These are phyloP conservation scores for Saccharomyces eubayanus DNA, from an alignment of 805 yeast genomes.

Conservation along the genomic window DNA sequence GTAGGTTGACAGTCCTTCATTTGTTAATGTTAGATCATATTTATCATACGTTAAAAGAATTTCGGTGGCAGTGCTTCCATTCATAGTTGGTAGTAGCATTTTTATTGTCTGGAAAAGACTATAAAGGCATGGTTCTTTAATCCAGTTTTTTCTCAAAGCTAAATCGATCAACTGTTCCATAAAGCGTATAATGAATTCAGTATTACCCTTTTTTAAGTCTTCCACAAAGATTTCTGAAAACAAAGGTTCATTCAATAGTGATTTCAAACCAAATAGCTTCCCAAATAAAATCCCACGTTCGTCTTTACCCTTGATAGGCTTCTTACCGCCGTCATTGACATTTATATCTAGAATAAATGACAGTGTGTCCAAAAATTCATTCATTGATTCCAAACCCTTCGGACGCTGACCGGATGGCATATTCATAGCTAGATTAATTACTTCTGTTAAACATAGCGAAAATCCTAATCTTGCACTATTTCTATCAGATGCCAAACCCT, in stretches of 20 bases:
- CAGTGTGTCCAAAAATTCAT: slow-evolving; percentile 17
- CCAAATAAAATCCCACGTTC: slow-evolving; percentile 78
- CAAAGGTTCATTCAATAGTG: slow-evolving; percentile 50
- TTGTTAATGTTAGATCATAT: slow-evolving; percentile 50
- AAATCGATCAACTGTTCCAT: slow-evolving; percentile 45
- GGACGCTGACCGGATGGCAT: slow-evolving; percentile 15
- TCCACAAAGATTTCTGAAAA: slow-evolving; percentile 26
- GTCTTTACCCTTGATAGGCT: slow-evolving; percentile 62
- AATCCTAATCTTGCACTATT: slow-evolving; percentile 83
- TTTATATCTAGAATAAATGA: slow-evolving; percentile 31
- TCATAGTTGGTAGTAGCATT: slow-evolving; percentile 19
- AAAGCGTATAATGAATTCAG: slow-evolving; percentile 34
- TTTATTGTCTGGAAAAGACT: slow-evolving; percentile 54
- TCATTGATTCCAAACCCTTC: slow-evolving; percentile 12
- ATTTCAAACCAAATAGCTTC: slow-evolving; percentile 73
- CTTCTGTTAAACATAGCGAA: slow-evolving; percentile 77
- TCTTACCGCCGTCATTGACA: slow-evolving; percentile 34
- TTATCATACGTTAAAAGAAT: slow-evolving; percentile 42
- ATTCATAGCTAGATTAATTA: slow-evolving; percentile 33
- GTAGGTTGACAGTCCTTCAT: slow-evolving; percentile 75
- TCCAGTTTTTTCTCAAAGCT: slow-evolving; percentile 67
- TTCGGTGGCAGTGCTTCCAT: slow-evolving; percentile 12
- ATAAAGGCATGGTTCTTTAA: slow-evolving; percentile 70
- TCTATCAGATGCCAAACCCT: slow-evolving; percentile 74
- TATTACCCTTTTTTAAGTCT: slow-evolving; percentile 13